phyloP scores from a whole-genome alignment of 2,329 filamentous ascomycete species.

The Pyrenochaeta sp. region DNA sequence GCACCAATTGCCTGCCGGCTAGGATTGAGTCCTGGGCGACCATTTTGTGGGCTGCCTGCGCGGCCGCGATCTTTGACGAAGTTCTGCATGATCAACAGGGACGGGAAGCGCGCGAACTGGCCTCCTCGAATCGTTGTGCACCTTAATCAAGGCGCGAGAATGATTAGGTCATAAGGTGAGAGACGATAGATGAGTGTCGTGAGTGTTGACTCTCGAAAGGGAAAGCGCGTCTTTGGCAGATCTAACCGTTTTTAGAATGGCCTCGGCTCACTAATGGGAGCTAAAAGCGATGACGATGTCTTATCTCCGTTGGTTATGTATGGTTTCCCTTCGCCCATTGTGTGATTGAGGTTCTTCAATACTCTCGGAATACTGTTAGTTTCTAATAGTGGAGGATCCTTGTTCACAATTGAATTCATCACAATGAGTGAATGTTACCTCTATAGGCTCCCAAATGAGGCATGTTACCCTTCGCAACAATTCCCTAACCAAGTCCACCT shows the following conservation, averaged over 20 bases:
- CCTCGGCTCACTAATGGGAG: slow-evolving; percentile 11
- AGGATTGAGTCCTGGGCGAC: slow-evolving; percentile 16
- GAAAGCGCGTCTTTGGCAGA: slow-evolving; percentile 34
- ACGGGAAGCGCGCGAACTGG: background rate
- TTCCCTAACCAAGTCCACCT: slow-evolving; percentile 11
- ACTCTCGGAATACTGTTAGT: background rate
- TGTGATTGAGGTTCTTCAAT: background rate
- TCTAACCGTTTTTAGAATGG: slow-evolving; percentile 27
- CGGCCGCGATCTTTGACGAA: slow-evolving; percentile 28
- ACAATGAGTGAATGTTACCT: slow-evolving; percentile 42
- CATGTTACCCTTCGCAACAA: slow-evolving; percentile 12
- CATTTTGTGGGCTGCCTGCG: slow-evolving; percentile 26
- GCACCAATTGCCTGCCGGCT: slow-evolving; percentile 28
- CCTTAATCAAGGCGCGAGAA: background rate
- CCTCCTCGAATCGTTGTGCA: background rate
- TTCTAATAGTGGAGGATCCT: background rate
- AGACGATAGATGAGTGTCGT: slow-evolving; percentile 24
- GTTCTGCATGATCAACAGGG: slow-evolving; percentile 21
- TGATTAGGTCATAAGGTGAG: slow-evolving; percentile 12
- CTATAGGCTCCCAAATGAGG: slow-evolving; percentile 51
- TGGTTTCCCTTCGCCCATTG: slow-evolving; percentile 25
- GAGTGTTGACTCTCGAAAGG: slow-evolving; percentile 30
- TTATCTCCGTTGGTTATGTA: slow-evolving; percentile 29
- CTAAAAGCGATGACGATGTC: slow-evolving; percentile 39
- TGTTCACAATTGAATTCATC: background rate